Evolutionary conservation across 441 rosid genomes (phyloP).

Genomic region (Viola pubescens): DNA sequence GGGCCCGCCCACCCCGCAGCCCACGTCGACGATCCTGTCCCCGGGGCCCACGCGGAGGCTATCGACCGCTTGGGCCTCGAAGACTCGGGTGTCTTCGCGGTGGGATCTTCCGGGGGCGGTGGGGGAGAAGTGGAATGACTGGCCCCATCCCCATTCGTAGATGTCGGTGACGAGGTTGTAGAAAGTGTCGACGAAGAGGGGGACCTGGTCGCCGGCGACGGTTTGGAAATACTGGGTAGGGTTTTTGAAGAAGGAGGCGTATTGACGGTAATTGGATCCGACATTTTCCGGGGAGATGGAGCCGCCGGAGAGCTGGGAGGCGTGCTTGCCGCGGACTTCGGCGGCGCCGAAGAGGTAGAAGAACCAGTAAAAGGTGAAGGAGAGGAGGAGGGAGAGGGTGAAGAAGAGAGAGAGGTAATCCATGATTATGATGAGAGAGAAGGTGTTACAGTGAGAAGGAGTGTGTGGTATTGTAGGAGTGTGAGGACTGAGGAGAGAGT

Average conservation of each 20-base stretch:
- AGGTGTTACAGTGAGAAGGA: no score
- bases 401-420: slow-evolving; percentile 50
- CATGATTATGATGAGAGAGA: slow-evolving; percentile 21
- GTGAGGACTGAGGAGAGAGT: no score
- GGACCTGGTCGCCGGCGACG: slow-evolving; percentile 66
- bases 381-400: slow-evolving; percentile 61
- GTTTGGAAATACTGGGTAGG: slow-evolving; percentile 53
- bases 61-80: slow-evolving; percentile 77
- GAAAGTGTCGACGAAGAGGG: slow-evolving; percentile 80
- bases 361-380: slow-evolving; percentile 78
- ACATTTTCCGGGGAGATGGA: slow-evolving; percentile 85
- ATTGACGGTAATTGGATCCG: slow-evolving; percentile 59
- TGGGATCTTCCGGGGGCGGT: slow-evolving; percentile 56
- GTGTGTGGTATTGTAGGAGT: no score
- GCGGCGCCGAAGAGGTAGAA: slow-evolving; percentile 76
- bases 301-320: slow-evolving; percentile 74
- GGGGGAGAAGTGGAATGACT: slow-evolving; percentile 92
- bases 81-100: slow-evolving; percentile 73
- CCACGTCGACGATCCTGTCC: slow-evolving; percentile 60
- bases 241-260: slow-evolving; percentile 82
- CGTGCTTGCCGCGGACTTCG: slow-evolving; percentile 65
- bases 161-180: slow-evolving; percentile 91
- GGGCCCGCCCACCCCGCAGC: slow-evolving; percentile 93
- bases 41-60: slow-evolving; percentile 52
- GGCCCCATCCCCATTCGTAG: slow-evolving; percentile 99